phyloP scores from a whole-genome alignment of 306 rosid species.

The Prunus salicina region DNA sequence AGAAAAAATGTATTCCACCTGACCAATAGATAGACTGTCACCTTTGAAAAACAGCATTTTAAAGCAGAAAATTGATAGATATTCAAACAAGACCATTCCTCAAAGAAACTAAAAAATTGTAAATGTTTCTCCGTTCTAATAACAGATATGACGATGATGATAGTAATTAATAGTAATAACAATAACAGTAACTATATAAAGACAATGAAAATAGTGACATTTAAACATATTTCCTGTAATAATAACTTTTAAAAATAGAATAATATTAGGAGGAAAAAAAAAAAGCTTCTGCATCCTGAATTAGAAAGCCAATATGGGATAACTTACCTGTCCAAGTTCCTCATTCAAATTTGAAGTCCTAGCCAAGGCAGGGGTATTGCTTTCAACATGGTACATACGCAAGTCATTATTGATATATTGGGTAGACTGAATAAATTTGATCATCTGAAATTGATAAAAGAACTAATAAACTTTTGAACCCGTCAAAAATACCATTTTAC shows the following conservation, averaged over 20 bases:
- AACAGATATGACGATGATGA: not conserved
- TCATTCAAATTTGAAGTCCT: slow-evolving; percentile 98
- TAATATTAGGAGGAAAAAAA: not conserved
- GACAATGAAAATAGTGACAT: not conserved
- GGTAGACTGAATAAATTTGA: slow-evolving; percentile 90
- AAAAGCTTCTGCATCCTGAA: not conserved
- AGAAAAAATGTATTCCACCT: slow-evolving; percentile 98
- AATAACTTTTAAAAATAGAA: not conserved
- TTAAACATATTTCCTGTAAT: not conserved
- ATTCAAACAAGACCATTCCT: not conserved
- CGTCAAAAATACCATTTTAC: slow-evolving; percentile 3
- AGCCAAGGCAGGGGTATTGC: slow-evolving; percentile 94
- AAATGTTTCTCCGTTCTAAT: not conserved
- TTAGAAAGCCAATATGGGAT: slow-evolving; percentile 1
- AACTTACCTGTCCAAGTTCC: slow-evolving; percentile 92
- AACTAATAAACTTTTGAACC: slow-evolving; percentile 20
- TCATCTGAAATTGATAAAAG: slow-evolving; percentile 63
- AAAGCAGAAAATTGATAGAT: not conserved
- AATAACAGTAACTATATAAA: not conserved
- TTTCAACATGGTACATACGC: slow-evolving; percentile 80
- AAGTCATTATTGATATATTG: slow-evolving; percentile 95
- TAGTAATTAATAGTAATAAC: not conserved
- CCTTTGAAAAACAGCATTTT: slow-evolving; percentile 1
- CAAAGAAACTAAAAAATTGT: not conserved
- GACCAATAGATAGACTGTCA: slow-evolving; percentile 18